A percentile compares a stretch with the other conserved stretches of the same genome.
Evolutionary conservation across 352 stramenopile species (phyloP).

Genomic region (Thraustotheca clavata): DNA sequence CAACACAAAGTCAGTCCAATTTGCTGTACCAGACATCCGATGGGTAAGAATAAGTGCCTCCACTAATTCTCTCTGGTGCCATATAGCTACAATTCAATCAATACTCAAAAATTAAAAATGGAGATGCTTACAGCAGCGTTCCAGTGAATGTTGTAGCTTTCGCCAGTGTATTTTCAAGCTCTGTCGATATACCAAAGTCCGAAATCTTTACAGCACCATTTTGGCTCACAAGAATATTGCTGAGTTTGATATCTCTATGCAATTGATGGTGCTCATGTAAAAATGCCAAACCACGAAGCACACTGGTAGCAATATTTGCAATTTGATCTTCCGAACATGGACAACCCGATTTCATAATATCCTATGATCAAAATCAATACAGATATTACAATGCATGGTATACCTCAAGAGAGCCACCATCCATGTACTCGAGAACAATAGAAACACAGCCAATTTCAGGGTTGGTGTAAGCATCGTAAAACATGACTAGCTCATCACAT

Average conservation of each 20-base stretch:
- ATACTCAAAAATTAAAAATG: conserved; percentile 11
- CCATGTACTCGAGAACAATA: conserved; percentile 94
- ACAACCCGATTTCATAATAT: conserved; percentile 20
- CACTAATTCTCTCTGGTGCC: conserved; percentile 88
- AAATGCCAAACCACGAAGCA: conserved; percentile 77
- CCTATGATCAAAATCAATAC: conserved; percentile 20
- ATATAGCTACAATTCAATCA: conserved; percentile 63
- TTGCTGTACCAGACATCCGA: conserved; percentile 57
- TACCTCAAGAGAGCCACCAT: conserved; percentile 80
- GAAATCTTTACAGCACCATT: conserved; percentile 77
- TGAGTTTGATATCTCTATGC: conserved; percentile 93
- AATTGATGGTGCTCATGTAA: conserved; percentile 85
- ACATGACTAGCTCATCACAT: conserved; percentile 78
- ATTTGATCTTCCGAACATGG: conserved; percentile 59
- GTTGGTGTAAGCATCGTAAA: conserved; percentile 91
- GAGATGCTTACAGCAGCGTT: conserved; percentile 63
- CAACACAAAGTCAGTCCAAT: background rate
- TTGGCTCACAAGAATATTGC: conserved; percentile 91
- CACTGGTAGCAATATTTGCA: conserved; percentile 66
- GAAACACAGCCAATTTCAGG: conserved; percentile 75
- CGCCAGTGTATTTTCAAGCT: conserved; percentile 75
- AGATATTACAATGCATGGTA: conserved; percentile 24
- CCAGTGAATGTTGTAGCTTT: conserved; percentile 87
- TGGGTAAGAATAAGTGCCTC: conserved; percentile 82
- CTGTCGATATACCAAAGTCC: conserved; percentile 75